Base-by-base conservation (phyloP, 805 yeast species). In the Metschnikowia kofuensis region DNA sequence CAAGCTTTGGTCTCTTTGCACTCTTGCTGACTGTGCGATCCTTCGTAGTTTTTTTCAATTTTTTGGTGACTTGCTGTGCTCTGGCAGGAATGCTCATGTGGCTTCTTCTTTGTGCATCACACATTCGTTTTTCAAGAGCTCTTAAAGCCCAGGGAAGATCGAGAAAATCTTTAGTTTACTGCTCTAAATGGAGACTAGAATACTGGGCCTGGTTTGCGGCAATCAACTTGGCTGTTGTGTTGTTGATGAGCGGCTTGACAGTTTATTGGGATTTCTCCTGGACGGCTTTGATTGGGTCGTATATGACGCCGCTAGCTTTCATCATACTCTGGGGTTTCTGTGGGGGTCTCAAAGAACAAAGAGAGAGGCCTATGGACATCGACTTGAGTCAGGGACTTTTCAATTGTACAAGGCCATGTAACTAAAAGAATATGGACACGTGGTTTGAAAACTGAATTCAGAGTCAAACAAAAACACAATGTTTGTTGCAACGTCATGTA, bases 1-100 rank as follows among this genome's bases (percentile, higher is more conserved):
- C 65, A 5, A 28, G 52, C 2, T 42, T 60, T 31, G 66, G 68
- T 9, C 49, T 61, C 16, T 40, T 59, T 8, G 51, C 65, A 4
- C 48, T 63, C 7, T 42, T 57, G n/a, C 48, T 58, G 8, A 54
- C 46, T 38, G 58, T 46, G 47, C 52, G 48, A 35, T 52, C 64
- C 6, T 52, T 61, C 11, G 51, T 51, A 14, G 42, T 37, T 4
- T 35, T 56, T 13, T 62, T 61, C 52, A 52, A 42, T 37, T 48
- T 56, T 14, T 49, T 64, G 29, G 46, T 61, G 14, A 58, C 59
- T 12, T 45, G 63, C 44, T 60, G 63, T 42, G 60, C 67, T 0
- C 56, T 60, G 41, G 62, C 66, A 1, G 67, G 67, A 15, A 50
- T 64, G 48, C 51, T 63, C 29, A 61, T 63, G 66, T 64, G 68